Base-by-base conservation (phyloP, 345 rosid species). In the Mercurialis annua region DNA sequence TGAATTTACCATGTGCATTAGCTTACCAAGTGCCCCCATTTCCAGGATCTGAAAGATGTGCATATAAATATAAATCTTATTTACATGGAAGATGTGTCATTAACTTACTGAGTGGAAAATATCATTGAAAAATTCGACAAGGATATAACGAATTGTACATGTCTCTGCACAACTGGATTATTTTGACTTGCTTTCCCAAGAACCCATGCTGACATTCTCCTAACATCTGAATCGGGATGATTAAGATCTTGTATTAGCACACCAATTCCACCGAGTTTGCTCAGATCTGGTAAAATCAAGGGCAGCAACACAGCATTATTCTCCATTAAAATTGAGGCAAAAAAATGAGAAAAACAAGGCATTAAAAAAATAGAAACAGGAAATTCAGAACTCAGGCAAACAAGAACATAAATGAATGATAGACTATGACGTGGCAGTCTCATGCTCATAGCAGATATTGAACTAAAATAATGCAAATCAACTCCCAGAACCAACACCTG, bases 171-270 rank as follows among this genome's bases (percentile, higher is more conserved):
- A 76, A 79, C 70, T 12, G 89, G 90, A 80, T 91, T 85, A 77
- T 94, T 94, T 78, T 94, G 98, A 79, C 97, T 73, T 15, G 97
- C 95, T 77, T 80, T 89, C 56, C 99, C 99, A 10, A 94, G 76
- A 70, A 94, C 84, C 99, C 99, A 94, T 38, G 99, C 98, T 68
- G 99, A 87, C 70, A 83, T 57, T 74, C 73, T 91, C 82, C 97
- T 83, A 50, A 82, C 76, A 17, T 84, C 92, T 16, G 88, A 18
- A 56, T 91, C 92, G 58, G 81, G 78, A 72, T 91, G 96, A 78
- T 73, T 65, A 54, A 91, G 93, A 76, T 89, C 81, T 68, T 64
- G 71, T 55, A 84, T 66, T 30, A 91, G 72, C 47, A 80, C 82
- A 17, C 58, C 57, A 67, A 86, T 87, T 21, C 98, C 97, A 62